These are phyloP conservation scores for Plectosphaerella cucumerina DNA, from an alignment of 2,329 filamentous ascomycete species.

Conservation along the genomic window DNA sequence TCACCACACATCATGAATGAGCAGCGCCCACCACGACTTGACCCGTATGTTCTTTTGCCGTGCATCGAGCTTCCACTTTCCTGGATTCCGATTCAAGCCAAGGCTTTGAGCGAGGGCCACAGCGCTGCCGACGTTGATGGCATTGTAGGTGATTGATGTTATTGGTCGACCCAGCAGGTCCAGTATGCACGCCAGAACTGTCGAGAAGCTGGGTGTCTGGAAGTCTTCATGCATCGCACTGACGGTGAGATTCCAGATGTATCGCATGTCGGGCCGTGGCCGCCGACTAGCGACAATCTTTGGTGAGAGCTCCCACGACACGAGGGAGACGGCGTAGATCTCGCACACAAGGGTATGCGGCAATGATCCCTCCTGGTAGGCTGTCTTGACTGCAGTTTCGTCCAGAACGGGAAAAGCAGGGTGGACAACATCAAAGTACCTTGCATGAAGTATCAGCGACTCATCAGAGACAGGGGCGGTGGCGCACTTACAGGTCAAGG, in stretches of 20 bases:
- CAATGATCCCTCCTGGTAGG: neutral
- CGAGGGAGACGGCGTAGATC: conserved; percentile 3
- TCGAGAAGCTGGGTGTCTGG: conserved; percentile 2
- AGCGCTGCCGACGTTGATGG: conserved; percentile 4
- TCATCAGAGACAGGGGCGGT: neutral
- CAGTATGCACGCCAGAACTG: conserved; percentile 3
- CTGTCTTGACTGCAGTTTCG: neutral
- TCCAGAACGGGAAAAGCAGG: conserved; percentile 6
- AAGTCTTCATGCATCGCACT: conserved; percentile 6
- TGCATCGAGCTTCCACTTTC: conserved; percentile 1
- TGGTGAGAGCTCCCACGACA: neutral
- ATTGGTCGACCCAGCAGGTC: conserved; percentile 4
- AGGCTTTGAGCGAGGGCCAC: conserved; percentile 4
- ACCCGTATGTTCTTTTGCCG: conserved; percentile 3
- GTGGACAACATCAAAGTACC: conserved; percentile 5
- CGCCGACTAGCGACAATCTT: neutral
- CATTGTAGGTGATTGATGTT: conserved; percentile 4
- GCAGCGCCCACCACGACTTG: conserved; percentile 3
- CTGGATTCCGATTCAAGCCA: conserved; percentile 4
- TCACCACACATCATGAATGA: conserved; percentile 5
- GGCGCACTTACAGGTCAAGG: conserved; percentile 1
- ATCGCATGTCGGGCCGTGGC: conserved; percentile 2
- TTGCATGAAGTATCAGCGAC: neutral
- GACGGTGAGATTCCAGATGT: conserved; percentile 5
- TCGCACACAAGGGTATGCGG: conserved; percentile 1